Evolutionary conservation across 2,329 filamentous ascomycete genomes (phyloP).

Genomic region (Juglanconis oblonga): DNA sequence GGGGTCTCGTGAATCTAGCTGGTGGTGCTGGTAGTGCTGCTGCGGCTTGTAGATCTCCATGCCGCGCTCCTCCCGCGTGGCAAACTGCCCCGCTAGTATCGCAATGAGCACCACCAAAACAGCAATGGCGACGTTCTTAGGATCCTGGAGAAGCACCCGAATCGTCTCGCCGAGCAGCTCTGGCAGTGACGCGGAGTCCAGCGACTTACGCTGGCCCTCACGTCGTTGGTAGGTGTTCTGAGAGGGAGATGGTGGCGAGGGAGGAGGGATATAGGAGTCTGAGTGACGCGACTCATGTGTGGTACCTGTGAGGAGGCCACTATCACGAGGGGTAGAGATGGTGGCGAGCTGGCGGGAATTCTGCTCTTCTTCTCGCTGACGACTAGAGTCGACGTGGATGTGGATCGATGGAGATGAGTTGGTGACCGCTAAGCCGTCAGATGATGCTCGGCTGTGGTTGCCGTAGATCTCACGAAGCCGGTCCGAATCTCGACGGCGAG

Average conservation of each 20-base stretch:
- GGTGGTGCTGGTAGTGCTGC: constrained; percentile 14
- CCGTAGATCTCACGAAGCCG: constrained; percentile 55
- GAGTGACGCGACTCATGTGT: background rate
- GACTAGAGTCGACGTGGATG: constrained; percentile 17
- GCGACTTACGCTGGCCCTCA: constrained; percentile 26
- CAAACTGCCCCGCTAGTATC: constrained; percentile 37
- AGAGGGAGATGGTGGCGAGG: constrained; percentile 25
- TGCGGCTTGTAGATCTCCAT: constrained; percentile 7
- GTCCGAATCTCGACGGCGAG: constrained; percentile 44
- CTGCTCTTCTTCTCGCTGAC: constrained; percentile 14
- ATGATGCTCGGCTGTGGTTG: constrained; percentile 22
- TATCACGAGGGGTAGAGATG: constrained; percentile 5
- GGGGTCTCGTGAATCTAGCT: constrained; percentile 14
- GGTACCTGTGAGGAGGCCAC: background rate
- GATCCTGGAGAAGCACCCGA: constrained; percentile 53
- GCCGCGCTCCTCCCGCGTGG: constrained; percentile 29
- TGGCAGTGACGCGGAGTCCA: constrained; percentile 46
- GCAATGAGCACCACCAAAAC: constrained; percentile 53
- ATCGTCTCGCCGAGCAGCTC: constrained; percentile 53
- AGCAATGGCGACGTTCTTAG: constrained; percentile 57
- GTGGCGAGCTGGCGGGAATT: constrained; percentile 13
- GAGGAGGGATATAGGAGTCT: constrained; percentile 25
- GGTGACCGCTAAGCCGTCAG: constrained; percentile 8
- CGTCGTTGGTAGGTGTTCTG: constrained; percentile 30
- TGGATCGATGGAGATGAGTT: constrained; percentile 14